These are phyloP conservation scores for Lignosus rhinocerotis DNA, from an alignment of 1,284 basidiomycete species.

Conservation along the genomic window DNA sequence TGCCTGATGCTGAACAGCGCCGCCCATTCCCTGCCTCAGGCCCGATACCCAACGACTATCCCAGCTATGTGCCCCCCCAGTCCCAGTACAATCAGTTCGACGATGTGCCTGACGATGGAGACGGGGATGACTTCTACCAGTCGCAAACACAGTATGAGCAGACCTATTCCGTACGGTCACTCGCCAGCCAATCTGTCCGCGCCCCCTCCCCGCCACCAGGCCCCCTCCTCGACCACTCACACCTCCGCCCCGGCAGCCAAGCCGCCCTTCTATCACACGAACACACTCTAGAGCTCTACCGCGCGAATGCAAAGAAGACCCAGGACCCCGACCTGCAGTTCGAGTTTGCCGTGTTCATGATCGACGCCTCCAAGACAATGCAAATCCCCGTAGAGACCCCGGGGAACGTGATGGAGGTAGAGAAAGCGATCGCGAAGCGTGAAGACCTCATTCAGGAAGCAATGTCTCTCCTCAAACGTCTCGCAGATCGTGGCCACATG, in stretches of 20 bases:
- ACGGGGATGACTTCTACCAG: conserved; percentile 43
- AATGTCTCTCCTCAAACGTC: conserved; percentile 80
- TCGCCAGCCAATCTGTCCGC: conserved; percentile 41
- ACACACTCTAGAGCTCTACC: conserved; percentile 95
- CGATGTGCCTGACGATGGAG: conserved; percentile 36
- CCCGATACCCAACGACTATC: conserved; percentile 21
- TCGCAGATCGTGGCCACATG: conserved; percentile 92
- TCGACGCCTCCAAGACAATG: conserved; percentile 90
- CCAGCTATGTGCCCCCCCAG: conserved; percentile 21
- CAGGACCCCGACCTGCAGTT: conserved; percentile 98
- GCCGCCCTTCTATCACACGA: conserved; percentile 93
- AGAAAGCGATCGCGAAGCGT: conserved; percentile 78
- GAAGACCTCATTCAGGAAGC: conserved; percentile 90
- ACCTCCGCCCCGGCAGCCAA: conserved; percentile 90
- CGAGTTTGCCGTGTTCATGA: conserved; percentile 98
- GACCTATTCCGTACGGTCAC: conserved; percentile 29
- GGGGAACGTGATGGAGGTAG: conserved; percentile 77
- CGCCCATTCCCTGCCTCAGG: conserved; percentile 21
- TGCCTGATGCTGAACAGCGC: conserved; percentile 31
- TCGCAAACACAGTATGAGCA: conserved; percentile 33
- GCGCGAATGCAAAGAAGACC: conserved; percentile 97
- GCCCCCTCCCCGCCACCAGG: conserved; percentile 58
- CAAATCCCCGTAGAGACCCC: conserved; percentile 68
- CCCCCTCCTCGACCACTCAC: conserved; percentile 88
- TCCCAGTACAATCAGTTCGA: conserved; percentile 32